These are phyloP conservation scores for Ogataea neopini DNA, from an alignment of 805 yeast genomes.

Conservation along the genomic window DNA sequence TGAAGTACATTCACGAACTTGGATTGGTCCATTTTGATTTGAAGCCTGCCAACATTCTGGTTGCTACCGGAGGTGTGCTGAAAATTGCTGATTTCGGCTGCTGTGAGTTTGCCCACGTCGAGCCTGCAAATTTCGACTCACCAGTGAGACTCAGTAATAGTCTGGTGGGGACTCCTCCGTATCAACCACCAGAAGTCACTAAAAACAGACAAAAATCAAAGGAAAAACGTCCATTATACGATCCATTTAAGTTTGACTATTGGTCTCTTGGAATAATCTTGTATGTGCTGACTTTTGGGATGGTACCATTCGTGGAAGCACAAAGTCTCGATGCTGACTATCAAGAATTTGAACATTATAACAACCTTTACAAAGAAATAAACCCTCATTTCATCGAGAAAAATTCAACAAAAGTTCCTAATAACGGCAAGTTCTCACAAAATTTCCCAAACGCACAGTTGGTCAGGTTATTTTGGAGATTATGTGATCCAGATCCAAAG, in stretches of 20 bases:
- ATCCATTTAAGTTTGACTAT: constrained; percentile 67
- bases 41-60: constrained; percentile 70
- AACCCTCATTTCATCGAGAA: constrained; percentile 46
- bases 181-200: constrained; percentile 77
- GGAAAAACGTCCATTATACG: constrained; percentile 33
- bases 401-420: constrained; percentile 56
- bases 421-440: constrained; percentile 38
- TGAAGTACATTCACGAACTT: constrained; percentile 59
- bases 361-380: constrained; percentile 40
- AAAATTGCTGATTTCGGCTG: constrained; percentile 80
- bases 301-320: constrained; percentile 61
- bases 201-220: constrained; percentile 37
- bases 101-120: constrained; percentile 60
- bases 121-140: constrained; percentile 49
- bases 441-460: constrained; percentile 22
- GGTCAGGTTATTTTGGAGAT: constrained; percentile 53
- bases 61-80: constrained; percentile 60
- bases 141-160: constrained; percentile 40
- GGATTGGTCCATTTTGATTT: constrained; percentile 75
- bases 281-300: constrained; percentile 57
- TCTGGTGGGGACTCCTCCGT: constrained; percentile 79
- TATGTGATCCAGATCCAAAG: constrained; percentile 61
- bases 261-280: constrained; percentile 75
- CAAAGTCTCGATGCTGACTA: constrained; percentile 46
- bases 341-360: constrained; percentile 51